phyloP scores from a whole-genome alignment of 371 early-diverging fungal species.

The Hamiltosporidium magnivora region DNA sequence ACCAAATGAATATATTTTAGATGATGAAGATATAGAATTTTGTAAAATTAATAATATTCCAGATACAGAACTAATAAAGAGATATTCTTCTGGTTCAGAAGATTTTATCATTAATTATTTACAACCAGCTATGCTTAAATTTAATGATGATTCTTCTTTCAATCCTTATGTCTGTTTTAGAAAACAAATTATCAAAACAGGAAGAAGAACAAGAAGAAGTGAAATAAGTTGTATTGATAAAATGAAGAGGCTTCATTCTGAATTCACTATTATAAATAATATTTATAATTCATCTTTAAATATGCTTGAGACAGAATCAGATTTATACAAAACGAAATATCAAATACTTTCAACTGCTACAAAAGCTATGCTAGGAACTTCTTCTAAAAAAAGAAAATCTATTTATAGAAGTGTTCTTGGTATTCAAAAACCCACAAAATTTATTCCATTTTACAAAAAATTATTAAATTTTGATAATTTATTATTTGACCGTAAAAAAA shows the following conservation, averaged over 20 bases:
- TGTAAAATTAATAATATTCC: slow-evolving; percentile 1
- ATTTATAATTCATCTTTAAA: background rate
- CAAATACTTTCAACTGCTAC: background rate
- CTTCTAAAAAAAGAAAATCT: background rate
- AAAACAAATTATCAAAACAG: slow-evolving; percentile 33
- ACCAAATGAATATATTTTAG: slow-evolving; percentile 26
- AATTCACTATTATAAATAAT: background rate
- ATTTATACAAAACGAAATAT: background rate
- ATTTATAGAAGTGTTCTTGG: background rate
- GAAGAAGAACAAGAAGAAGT: slow-evolving; percentile 38
- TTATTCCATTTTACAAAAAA: slow-evolving; percentile 1
- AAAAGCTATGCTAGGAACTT: background rate
- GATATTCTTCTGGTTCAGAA: background rate
- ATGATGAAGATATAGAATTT: slow-evolving; percentile 14
- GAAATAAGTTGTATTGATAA: slow-evolving; percentile 31
- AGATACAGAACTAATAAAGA: slow-evolving; percentile 1
- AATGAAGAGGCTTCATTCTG: slow-evolving; percentile 11
- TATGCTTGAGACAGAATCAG: background rate
- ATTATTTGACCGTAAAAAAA: background rate
- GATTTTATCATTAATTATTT: background rate
- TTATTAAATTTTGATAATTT: background rate
- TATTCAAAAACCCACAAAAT: background rate
- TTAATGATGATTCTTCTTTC: slow-evolving; percentile 16
- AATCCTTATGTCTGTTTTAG: slow-evolving; percentile 45
- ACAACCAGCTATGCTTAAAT: slow-evolving; percentile 13